Percentiles rank a stretch among this genome's conserved stretches.
Conservation (phyloP, 2,329 filamentous ascomycete species). For the Exserohilum rostratum region DNA sequence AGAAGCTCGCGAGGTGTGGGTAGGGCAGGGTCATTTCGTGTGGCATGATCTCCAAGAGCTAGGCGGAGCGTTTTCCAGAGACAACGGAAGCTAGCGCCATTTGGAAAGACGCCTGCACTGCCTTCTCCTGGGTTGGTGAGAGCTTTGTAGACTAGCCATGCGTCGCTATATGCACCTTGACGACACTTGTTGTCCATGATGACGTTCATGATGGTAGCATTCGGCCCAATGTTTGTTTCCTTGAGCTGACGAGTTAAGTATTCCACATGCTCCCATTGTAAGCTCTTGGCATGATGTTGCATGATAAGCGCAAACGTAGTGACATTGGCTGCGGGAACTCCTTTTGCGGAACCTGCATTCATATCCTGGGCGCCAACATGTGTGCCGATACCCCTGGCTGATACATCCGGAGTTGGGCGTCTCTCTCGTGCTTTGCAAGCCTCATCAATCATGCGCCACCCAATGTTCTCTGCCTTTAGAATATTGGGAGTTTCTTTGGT, state of each 20-base stretch:
- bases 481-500: conserved; percentile 24
- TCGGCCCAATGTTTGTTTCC: conserved; percentile 25
- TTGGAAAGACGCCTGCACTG: conserved; percentile 32
- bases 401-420: background rate
- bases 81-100: conserved; percentile 36
- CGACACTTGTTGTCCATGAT: conserved; percentile 40
- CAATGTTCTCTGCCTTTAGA: conserved; percentile 44
- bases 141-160: conserved; percentile 36
- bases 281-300: conserved; percentile 34
- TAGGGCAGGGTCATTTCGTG: conserved; percentile 25
- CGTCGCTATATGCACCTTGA: conserved; percentile 37
- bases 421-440: conserved; percentile 11
- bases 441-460: conserved; percentile 45
- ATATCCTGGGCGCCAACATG: background rate
- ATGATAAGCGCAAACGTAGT: conserved; percentile 43
- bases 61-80: conserved; percentile 44
- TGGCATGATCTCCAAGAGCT: conserved; percentile 29
- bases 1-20: conserved; percentile 42
- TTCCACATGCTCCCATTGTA: conserved; percentile 45
- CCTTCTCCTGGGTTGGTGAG: conserved; percentile 30
- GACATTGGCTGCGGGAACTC: conserved; percentile 34
- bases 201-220: conserved; percentile 41
- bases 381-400: conserved; percentile 6
- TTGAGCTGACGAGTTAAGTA: conserved; percentile 39
- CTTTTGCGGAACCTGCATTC: conserved; percentile 6